Evolutionary conservation across 2,329 filamentous ascomycete species (phyloP).

Genomic region (Dactylonectria macrodidyma): DNA sequence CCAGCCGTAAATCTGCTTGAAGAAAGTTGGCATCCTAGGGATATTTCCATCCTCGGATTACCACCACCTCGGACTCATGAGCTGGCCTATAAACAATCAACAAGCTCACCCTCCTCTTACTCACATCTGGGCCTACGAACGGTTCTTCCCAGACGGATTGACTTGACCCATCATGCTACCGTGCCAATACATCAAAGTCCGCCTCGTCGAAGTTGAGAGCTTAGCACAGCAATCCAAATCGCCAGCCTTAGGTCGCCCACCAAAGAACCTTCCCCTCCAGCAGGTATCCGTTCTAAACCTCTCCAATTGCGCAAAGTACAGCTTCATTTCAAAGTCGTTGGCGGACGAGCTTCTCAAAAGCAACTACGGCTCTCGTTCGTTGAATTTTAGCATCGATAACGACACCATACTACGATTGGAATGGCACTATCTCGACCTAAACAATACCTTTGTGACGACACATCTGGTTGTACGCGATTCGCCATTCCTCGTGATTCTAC

Average conservation of each 20-base stretch:
- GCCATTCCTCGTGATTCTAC: slow-evolving; percentile 27
- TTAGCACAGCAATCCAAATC: not conserved
- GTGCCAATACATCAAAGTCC: slow-evolving; percentile 3
- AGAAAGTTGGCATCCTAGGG: no score
- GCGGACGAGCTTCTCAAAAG: not conserved
- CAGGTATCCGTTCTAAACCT: slow-evolving; percentile 11
- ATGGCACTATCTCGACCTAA: slow-evolving; percentile 22
- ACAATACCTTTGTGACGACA: slow-evolving; percentile 12
- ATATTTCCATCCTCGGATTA: no score
- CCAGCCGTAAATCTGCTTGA: no score
- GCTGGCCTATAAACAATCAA: not conserved
- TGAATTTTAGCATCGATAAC: slow-evolving; percentile 9
- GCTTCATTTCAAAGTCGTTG: slow-evolving; percentile 5
- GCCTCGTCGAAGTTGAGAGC: slow-evolving; percentile 3
- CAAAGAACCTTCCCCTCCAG: not conserved
- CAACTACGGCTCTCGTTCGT: not conserved
- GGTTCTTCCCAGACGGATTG: not conserved
- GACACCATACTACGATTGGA: slow-evolving; percentile 24
- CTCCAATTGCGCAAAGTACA: slow-evolving; percentile 18
- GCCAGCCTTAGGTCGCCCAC: not conserved
- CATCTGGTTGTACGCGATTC: slow-evolving; percentile 31
- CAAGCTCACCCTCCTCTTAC: not conserved
- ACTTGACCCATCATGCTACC: not conserved
- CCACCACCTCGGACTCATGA: not conserved
- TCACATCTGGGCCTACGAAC: not conserved